These are phyloP conservation scores for Globisporangium recalcitrans DNA, from an alignment of 352 stramenopile species.

Conservation along the genomic window DNA sequence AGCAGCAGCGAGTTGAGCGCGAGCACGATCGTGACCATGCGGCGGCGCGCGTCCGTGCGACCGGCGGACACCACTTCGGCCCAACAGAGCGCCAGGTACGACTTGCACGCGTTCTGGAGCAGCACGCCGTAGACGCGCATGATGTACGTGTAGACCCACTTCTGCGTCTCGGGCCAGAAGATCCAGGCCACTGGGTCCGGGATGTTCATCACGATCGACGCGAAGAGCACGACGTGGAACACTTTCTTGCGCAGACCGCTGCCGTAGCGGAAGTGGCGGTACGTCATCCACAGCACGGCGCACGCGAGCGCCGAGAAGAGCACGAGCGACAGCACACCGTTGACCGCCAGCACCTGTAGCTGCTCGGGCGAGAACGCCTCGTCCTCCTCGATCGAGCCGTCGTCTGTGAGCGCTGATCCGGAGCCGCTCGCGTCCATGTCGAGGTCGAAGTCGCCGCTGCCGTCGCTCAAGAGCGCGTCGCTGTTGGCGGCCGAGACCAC, in stretches of 20 bases:
- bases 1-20: conserved; percentile 51
- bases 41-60: conserved; percentile 48
- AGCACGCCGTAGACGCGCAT: conserved; percentile 61
- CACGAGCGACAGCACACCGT: conserved; percentile 49
- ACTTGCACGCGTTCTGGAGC: conserved; percentile 75
- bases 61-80: conserved; percentile 74
- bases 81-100: conserved; percentile 77
- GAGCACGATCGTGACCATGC: conserved; percentile 48
- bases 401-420: neutral
- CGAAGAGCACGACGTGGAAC: conserved; percentile 72
- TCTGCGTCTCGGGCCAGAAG: conserved; percentile 47
- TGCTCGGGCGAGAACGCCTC: conserved; percentile 27
- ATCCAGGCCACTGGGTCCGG: conserved; percentile 59
- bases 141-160: conserved; percentile 63
- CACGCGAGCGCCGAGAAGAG: conserved; percentile 58
- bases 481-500: conserved; percentile 7
- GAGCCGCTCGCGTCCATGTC: neutral
- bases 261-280: conserved; percentile 50
- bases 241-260: conserved; percentile 50
- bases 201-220: conserved; percentile 58
- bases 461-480: conserved; percentile 1
- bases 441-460: neutral
- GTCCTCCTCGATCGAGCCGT: conserved; percentile 7
- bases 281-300: conserved; percentile 59
- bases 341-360: conserved; percentile 42